phyloP scores from a whole-genome alignment of 352 stramenopile genomes.

The Phytophthora chlamydospora region DNA sequence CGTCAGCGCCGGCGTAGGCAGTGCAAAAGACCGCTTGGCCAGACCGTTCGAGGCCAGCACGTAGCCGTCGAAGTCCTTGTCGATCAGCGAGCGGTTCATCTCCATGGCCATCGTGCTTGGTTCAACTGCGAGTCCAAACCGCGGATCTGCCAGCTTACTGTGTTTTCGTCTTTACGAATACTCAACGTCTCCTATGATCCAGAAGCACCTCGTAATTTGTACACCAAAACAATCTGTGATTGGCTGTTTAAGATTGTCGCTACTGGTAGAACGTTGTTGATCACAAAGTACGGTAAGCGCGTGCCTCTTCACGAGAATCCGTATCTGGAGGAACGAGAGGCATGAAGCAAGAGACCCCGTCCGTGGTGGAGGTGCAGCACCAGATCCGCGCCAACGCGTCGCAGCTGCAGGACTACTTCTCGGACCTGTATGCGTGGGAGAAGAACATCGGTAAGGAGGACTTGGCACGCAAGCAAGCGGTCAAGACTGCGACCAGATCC shows the following conservation, averaged over 20 bases:
- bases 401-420: constrained; percentile 80
- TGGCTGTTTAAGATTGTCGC: too few species aligned
- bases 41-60: constrained; percentile 52
- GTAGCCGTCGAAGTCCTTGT: constrained; percentile 84
- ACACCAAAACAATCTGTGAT: too few species aligned
- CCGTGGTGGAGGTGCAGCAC: constrained; percentile 74
- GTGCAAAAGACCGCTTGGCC: constrained; percentile 28
- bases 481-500: constrained; percentile 18
- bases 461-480: constrained; percentile 29
- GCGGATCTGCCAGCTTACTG: too few species aligned
- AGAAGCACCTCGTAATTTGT: too few species aligned
- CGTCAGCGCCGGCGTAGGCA: constrained; percentile 43
- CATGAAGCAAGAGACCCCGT: constrained; percentile 32
- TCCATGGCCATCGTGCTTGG: constrained; percentile 50
- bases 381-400: constrained; percentile 85
- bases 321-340: neutral
- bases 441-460: constrained; percentile 71
- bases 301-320: too few species aligned
- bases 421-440: constrained; percentile 81
- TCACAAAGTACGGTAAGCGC: too few species aligned
- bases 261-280: too few species aligned
- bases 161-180: neutral
- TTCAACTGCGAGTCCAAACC: neutral
- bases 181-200: constrained; percentile 1
- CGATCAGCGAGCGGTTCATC: constrained; percentile 65